Evolutionary conservation across 352 stramenopile species (phyloP), one percentile per base, ranked within the genome.

Genomic region (Globisporangium emineosum): DNA sequence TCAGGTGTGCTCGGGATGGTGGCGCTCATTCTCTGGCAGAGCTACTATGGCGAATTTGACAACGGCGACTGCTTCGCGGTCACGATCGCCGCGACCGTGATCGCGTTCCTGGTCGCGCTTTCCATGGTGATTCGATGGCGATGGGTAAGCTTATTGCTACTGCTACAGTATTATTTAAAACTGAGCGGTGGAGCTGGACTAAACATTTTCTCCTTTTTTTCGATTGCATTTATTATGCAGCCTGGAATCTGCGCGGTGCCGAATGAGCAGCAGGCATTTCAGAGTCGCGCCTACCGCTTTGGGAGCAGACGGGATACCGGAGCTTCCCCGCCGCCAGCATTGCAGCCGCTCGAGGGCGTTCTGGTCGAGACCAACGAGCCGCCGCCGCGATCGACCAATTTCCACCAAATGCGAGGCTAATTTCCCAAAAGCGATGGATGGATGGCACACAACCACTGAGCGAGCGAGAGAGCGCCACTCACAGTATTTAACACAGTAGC

Each of bases 61-160:
- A 89, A 91, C 52, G 81, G 85, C 33, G 82, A 93, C 70, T 90
- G 82, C 67, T 86, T 90, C n/a, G 76, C 72, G 37, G 71, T 90
- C 56, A 78, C 77, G 4, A 62, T 88, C n/a, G 77, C 85, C 7
- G 79, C 79, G 7, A 90, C 81, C 4, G 69, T 88, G 32, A 88
- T 91, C 59, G 81, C 81, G n/a, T 91, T 83, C 55, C 65, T 76
- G 15, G 68, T 78, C 52, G 74, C 81, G 10, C 75, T 93, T 47
- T 91, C 85, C 29, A 93, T 93, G 85, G 61, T 75, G 30, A 80
- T 91, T 21, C 80, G 81, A 19, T 93, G 83, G 82, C 82, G 82
- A 66, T 93, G 82, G 81, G 79, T 86, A 37, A 40, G 45, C 17
- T 45, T 25, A 50, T 5, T 13, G 27, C 6, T 62, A 7, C 12